phyloP scores from a whole-genome alignment of 441 rosid genomes.

The Melastoma candidum region DNA sequence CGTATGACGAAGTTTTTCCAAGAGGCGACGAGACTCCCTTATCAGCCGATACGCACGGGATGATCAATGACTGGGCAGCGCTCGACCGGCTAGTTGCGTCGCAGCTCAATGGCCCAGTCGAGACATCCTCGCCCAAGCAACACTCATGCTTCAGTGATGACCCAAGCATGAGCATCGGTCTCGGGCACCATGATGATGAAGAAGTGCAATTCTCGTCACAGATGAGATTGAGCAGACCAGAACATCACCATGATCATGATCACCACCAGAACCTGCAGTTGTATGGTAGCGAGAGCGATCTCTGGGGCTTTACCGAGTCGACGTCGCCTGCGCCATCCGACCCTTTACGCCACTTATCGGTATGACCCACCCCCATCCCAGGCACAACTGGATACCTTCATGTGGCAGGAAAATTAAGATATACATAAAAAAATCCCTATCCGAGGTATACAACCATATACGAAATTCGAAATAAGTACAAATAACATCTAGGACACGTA shows the following conservation, averaged over 20 bases:
- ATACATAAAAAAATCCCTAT: no score
- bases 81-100: constrained; percentile 26
- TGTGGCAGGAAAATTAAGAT: no score
- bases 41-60: constrained; percentile 19
- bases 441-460: no score
- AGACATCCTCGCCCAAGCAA: neutral
- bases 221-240: constrained; percentile 12
- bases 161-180: constrained; percentile 4
- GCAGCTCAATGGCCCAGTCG: constrained; percentile 19
- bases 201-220: constrained; percentile 1
- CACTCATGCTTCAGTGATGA: no score
- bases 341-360: constrained; percentile 76
- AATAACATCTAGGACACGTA: no score
- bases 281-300: constrained; percentile 12
- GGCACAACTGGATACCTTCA: no score
- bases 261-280: constrained; percentile 17
- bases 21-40: constrained; percentile 18
- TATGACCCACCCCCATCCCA: constrained; percentile 18
- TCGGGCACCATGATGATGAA: neutral
- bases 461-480: no score
- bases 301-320: constrained; percentile 12
- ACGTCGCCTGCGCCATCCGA: constrained; percentile 55
- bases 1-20: constrained; percentile 31
- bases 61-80: constrained; percentile 29
- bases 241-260: neutral